Percentiles rank a stretch among this genome's conserved stretches.
Conservation (phyloP, 495 filamentous ascomycete genomes). For the Penicillium odoratum region DNA sequence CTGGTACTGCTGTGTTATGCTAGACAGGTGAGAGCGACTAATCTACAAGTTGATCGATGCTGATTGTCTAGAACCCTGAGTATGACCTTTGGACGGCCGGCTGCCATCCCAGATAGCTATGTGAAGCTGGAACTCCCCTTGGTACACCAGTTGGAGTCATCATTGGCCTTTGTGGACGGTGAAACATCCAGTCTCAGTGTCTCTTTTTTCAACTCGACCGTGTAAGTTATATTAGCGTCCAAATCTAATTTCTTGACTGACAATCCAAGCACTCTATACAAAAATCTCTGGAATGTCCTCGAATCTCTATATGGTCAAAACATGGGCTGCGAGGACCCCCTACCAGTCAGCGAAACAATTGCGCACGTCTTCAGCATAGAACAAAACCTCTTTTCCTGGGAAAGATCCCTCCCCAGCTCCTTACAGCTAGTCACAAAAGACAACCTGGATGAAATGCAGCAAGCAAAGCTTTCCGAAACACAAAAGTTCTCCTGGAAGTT, state of each 20-base stretch:
- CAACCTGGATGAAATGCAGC: constrained; percentile 1
- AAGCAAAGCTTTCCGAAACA: neutral
- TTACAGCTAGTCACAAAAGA: constrained; percentile 12
- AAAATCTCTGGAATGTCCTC: constrained; percentile 32
- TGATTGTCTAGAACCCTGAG: constrained; percentile 36
- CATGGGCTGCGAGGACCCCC: constrained; percentile 29
- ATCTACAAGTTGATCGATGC: neutral
- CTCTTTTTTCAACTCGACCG: constrained; percentile 39
- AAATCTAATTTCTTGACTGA: neutral
- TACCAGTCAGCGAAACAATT: constrained; percentile 14
- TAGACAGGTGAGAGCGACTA: constrained; percentile 35
- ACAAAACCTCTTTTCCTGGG: constrained; percentile 21
- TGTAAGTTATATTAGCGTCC: constrained; percentile 22
- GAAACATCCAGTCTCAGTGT: constrained; percentile 19
- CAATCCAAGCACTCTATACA: constrained; percentile 21
- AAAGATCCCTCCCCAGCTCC: constrained; percentile 11
- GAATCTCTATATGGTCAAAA: constrained; percentile 44
- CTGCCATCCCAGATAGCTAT: constrained; percentile 39
- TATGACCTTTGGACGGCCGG: constrained; percentile 49
- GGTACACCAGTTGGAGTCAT: constrained; percentile 23
- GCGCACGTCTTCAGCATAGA: constrained; percentile 21
- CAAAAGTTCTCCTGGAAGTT: constrained; percentile 20
- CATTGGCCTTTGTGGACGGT: constrained; percentile 15
- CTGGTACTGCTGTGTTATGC: constrained; percentile 47
- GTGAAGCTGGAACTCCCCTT: constrained; percentile 40